Percentiles rank a stretch among this genome's conserved stretches.
These are phyloP conservation scores for Plasmodium sp. DNA, from an alignment of 169 alveolate species.

Conservation along the genomic window DNA sequence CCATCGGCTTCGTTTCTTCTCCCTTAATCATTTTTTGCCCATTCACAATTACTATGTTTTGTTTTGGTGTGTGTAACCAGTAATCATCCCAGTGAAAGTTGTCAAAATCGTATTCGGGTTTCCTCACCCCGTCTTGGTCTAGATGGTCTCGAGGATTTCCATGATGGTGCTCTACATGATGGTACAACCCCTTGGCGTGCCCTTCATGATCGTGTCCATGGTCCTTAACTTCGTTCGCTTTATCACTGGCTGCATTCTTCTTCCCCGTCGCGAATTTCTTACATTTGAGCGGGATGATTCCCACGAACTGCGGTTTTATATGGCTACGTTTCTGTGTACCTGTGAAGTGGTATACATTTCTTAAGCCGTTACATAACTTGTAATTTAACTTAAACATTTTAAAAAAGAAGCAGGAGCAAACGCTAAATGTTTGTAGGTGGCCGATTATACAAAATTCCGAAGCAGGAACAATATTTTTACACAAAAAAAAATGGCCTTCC, in stretches of 20 bases:
- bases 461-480: background rate
- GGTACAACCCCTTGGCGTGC: constrained; percentile 77
- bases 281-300: constrained; percentile 3
- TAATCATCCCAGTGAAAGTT: constrained; percentile 88
- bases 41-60: constrained; percentile 84
- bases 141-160: constrained; percentile 90
- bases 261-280: constrained; percentile 58
- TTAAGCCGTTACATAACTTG: constrained; percentile 49
- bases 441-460: background rate
- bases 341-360: constrained; percentile 49
- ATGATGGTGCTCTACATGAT: constrained; percentile 86
- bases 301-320: constrained; percentile 3
- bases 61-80: constrained; percentile 86
- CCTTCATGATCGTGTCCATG: constrained; percentile 21
- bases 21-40: constrained; percentile 90
- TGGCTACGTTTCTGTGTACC: constrained; percentile 1
- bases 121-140: constrained; percentile 86
- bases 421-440: background rate
- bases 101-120: constrained; percentile 79
- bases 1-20: constrained; percentile 88
- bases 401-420: background rate
- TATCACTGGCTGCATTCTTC: background rate
- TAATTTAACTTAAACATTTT: constrained; percentile 65
- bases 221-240: background rate
- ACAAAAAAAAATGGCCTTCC: background rate